Base-by-base conservation (phyloP, 768 basidiomycete species). In the Lactarius sp. region DNA sequence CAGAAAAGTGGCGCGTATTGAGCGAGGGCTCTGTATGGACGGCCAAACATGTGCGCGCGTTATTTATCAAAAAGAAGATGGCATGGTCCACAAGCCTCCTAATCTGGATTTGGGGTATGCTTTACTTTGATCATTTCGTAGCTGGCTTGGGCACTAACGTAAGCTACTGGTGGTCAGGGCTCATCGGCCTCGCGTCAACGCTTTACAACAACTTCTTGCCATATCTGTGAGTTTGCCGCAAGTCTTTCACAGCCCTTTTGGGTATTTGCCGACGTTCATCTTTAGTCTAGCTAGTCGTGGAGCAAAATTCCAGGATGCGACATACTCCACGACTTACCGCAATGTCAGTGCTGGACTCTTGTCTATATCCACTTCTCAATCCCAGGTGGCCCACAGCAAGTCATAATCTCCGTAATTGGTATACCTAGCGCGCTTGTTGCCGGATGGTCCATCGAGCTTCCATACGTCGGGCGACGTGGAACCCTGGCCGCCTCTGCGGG, bases 381-480 rank as follows among this genome's bases (percentile, higher is more conserved):
- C 6, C 14, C 2, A 13, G 10, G 13, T 7, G n/a, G 3, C 47
- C 18, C 64, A 33, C 68, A 89, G 87, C 83, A 85, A 81, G 83
- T 85, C 16, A 89, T 91, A 60, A 71, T 90, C 41, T 85, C 83
- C 60, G 76, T 82, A 0, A 78, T 86, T 33, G 87, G 88, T 12
- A 78, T 91, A 7, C 88, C 89, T 0, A 86, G 87, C 0, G 85
- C 89, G 1, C 77, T 91, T 33, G 72, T 90, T 7, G 86, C 88
- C 0, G 90, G 88, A 0, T 85, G 83, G 76, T 77, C 85, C 41
- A 87, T 91, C 42, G 87, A 90, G 66, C 68, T 83, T 22, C 86
- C 83, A 0, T 74, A 77, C 61, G 68, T 90, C 8, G 90, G 88
- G 27, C 78, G 89, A 39, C 82, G 79, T 62, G 88, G 89, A 55